These are phyloP conservation scores for Camellia granthamiana DNA, from an alignment of 148 eudicot genomes.

Conservation along the genomic window DNA sequence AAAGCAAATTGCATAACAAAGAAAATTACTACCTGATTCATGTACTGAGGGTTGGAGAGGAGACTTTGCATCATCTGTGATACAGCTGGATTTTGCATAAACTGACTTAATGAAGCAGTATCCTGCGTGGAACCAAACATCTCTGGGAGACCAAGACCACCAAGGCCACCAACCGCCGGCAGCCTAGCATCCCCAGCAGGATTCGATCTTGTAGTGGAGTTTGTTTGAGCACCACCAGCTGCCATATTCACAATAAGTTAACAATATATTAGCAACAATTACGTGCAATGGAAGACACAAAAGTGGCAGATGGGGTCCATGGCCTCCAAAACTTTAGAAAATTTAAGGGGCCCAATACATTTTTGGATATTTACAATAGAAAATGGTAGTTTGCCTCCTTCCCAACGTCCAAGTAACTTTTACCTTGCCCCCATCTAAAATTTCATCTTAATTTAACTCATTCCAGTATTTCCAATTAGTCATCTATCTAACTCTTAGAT, in stretches of 20 bases:
- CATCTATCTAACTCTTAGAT: too few relatives aligned
- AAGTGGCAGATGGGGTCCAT: too few relatives aligned
- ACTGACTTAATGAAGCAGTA: constrained; percentile 27
- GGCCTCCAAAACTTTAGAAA: too few relatives aligned
- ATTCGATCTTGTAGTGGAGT: constrained; percentile 21
- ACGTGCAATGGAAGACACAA: background rate
- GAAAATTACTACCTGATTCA: constrained; percentile 36
- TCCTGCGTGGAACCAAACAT: constrained; percentile 34
- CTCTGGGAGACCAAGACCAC: constrained; percentile 29
- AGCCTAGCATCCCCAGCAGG: constrained; percentile 28
- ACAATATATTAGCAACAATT: constrained; percentile 4
- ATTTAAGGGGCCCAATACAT: too few relatives aligned
- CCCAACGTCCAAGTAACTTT: too few relatives aligned
- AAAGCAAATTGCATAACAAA: background rate
- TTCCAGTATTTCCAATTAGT: too few relatives aligned
- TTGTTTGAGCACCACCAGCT: constrained; percentile 26
- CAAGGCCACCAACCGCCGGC: constrained; percentile 20
- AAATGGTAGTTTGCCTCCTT: too few relatives aligned
- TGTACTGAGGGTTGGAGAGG: constrained; percentile 40
- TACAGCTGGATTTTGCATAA: constrained; percentile 19
- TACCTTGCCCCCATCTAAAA: too few relatives aligned
- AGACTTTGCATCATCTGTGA: constrained; percentile 42
- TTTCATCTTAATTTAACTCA: too few relatives aligned
- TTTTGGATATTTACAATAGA: too few relatives aligned
- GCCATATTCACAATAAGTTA: constrained; percentile 10